Conservation (phyloP, 2,329 filamentous ascomycete genomes). For the Penicillium decumbens region DNA sequence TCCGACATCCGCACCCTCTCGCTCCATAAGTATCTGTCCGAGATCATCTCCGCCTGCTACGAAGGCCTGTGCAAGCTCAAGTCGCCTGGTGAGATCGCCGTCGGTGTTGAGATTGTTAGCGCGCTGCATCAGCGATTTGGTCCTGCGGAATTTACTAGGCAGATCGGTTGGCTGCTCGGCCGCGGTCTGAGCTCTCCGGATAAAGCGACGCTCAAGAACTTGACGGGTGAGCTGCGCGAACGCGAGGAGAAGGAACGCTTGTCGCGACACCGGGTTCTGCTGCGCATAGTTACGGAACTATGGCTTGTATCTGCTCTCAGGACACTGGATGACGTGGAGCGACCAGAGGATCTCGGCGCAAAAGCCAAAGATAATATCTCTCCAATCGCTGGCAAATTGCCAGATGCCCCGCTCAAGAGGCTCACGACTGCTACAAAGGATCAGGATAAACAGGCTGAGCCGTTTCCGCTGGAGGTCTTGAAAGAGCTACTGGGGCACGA, state of each 20-base stretch:
- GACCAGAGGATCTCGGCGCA: constrained; percentile 57
- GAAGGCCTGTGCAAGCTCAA: constrained; percentile 92
- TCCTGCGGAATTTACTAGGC: constrained; percentile 81
- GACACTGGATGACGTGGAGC: constrained; percentile 67
- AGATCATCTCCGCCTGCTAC: constrained; percentile 93
- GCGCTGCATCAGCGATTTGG: constrained; percentile 95
- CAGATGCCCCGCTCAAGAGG: constrained; percentile 57
- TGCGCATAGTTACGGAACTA: constrained; percentile 88
- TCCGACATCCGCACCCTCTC: constrained; percentile 87
- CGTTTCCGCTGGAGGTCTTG: constrained; percentile 93
- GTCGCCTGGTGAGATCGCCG: constrained; percentile 82
- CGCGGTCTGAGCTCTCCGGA: constrained; percentile 89
- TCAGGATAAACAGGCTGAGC: constrained; percentile 68
- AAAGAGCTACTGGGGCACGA: constrained; percentile 95
- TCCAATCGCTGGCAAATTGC: constrained; percentile 41
- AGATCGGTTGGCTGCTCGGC: constrained; percentile 86
- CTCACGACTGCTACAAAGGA: constrained; percentile 53
- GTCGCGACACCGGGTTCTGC: constrained; percentile 73
- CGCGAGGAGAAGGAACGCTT: constrained; percentile 94
- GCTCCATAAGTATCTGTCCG: constrained; percentile 92
- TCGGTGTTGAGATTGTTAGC: constrained; percentile 87
- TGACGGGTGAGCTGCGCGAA: constrained; percentile 77
- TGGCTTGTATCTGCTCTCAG: constrained; percentile 88
- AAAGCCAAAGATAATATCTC: constrained; percentile 52
- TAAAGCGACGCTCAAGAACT: constrained; percentile 71